Evolutionary conservation across 2,329 filamentous ascomycete genomes (phyloP).

Genomic region (Pyrenophora teres): DNA sequence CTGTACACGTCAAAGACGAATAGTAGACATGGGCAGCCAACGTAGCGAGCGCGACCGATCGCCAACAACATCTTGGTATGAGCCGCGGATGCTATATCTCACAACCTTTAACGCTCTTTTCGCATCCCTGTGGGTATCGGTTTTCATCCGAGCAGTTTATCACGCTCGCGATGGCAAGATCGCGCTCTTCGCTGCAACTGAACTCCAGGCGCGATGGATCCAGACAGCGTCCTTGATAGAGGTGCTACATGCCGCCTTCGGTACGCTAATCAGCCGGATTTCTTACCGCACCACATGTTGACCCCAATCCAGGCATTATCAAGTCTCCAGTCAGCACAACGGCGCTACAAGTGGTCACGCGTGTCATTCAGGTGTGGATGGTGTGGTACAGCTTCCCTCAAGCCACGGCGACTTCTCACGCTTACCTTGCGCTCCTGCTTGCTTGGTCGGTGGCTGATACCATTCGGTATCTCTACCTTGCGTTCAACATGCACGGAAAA

Average conservation of each 20-base stretch:
- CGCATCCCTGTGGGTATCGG: slow-evolving; percentile 22
- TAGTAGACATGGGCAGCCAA: not conserved
- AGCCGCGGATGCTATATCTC: slow-evolving; percentile 21
- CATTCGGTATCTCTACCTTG: slow-evolving; percentile 29
- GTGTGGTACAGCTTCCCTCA: slow-evolving; percentile 30
- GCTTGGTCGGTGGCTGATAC: slow-evolving; percentile 32
- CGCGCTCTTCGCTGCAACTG: slow-evolving; percentile 19
- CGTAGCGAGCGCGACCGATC: not conserved
- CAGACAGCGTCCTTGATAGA: slow-evolving; percentile 31
- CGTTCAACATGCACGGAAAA: slow-evolving; percentile 25
- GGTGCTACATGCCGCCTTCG: slow-evolving; percentile 25
- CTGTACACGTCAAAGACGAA: not conserved
- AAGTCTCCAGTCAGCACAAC: slow-evolving; percentile 33
- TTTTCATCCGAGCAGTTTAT: slow-evolving; percentile 11
- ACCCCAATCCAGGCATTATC: slow-evolving; percentile 20
- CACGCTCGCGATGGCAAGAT: not conserved
- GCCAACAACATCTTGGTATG: not conserved
- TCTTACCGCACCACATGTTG: not conserved
- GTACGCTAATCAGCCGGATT: slow-evolving; percentile 8
- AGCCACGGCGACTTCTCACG: slow-evolving; percentile 20
- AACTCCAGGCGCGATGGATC: slow-evolving; percentile 22
- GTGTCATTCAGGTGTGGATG: slow-evolving; percentile 38
- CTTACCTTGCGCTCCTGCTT: slow-evolving; percentile 25
- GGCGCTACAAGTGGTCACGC: slow-evolving; percentile 28
- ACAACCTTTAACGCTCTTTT: slow-evolving; percentile 31